These are phyloP conservation scores for Boletus sp. DNA, from an alignment of 768 basidiomycete species.

Conservation along the genomic window DNA sequence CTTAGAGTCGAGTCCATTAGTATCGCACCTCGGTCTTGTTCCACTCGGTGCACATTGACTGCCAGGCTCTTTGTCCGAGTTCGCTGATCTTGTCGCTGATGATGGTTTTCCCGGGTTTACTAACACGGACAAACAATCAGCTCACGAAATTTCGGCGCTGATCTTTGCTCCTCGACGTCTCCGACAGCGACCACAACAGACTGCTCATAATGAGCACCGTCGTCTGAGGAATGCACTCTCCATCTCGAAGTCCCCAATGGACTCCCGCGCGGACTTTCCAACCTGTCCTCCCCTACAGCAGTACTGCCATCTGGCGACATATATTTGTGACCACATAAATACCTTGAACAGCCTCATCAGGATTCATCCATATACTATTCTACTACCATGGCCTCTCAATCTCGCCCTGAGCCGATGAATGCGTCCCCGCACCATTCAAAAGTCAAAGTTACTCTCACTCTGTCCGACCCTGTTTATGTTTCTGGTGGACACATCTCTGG, in stretches of 20 bases:
- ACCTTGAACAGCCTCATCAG: slow-evolving; percentile 2
- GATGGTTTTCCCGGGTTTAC: background rate
- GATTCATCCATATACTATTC: background rate
- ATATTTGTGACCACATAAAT: slow-evolving; percentile 15
- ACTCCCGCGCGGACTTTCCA: slow-evolving; percentile 4
- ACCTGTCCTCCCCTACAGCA: background rate
- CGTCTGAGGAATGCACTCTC: slow-evolving; percentile 12
- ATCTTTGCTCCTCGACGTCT: background rate
- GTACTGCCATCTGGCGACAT: background rate
- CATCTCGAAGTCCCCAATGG: slow-evolving; percentile 9
- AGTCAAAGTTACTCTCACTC: slow-evolving; percentile 61
- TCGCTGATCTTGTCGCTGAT: no score
- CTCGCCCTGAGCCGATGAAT: slow-evolving; percentile 68
- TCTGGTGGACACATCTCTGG: slow-evolving; percentile 67
- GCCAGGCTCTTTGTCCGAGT: background rate
- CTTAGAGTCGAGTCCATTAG: background rate
- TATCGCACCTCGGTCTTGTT: background rate
- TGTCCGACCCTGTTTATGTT: slow-evolving; percentile 59
- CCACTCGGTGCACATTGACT: background rate
- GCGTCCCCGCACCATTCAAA: slow-evolving; percentile 76
- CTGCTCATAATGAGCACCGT: slow-evolving; percentile 18
- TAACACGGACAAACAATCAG: slow-evolving; percentile 17
- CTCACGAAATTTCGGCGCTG: background rate
- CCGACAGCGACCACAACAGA: background rate
- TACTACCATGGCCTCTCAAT: slow-evolving; percentile 30